phyloP scores from a whole-genome alignment of 75 land plant species.

The Cryptomeria japonica region DNA sequence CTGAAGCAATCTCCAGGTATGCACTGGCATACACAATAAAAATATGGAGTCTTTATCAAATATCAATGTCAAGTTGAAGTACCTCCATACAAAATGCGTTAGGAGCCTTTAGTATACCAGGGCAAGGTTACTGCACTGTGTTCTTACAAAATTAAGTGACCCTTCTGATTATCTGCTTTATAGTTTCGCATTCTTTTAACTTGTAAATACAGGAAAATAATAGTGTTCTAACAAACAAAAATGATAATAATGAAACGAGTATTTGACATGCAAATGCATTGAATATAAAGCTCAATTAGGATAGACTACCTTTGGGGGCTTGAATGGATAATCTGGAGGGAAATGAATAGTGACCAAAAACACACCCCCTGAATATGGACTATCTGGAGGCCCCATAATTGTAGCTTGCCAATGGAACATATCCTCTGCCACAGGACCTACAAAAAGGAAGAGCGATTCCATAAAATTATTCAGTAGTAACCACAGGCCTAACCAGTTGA shows the following conservation, averaged over 20 bases:
- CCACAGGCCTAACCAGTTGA: not conserved
- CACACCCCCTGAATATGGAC: slow-evolving; percentile 49
- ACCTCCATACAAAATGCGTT: not conserved
- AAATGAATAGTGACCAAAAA: slow-evolving; percentile 52
- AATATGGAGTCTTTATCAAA: no score
- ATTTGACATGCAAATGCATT: not conserved
- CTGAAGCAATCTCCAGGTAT: not conserved
- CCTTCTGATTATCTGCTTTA: not conserved
- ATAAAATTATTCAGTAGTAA: not conserved
- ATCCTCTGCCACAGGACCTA: slow-evolving; percentile 48
- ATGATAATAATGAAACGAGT: not conserved
- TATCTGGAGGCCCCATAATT: slow-evolving; percentile 57
- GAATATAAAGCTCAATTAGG: not conserved
- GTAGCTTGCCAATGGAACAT: slow-evolving; percentile 67
- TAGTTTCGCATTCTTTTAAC: not conserved
- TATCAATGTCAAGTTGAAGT: not conserved
- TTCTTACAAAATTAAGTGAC: not conserved
- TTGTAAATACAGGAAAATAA: not conserved
- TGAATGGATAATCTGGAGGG: slow-evolving; percentile 66
- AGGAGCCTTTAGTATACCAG: no score
- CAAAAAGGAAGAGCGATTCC: not conserved
- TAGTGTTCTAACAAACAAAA: not conserved
- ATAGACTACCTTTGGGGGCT: slow-evolving; percentile 36
- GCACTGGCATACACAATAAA: not conserved
- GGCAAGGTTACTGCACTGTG: not conserved